These are phyloP conservation scores for Vararia minispora DNA, from an alignment of 768 basidiomycete species.

Conservation along the genomic window DNA sequence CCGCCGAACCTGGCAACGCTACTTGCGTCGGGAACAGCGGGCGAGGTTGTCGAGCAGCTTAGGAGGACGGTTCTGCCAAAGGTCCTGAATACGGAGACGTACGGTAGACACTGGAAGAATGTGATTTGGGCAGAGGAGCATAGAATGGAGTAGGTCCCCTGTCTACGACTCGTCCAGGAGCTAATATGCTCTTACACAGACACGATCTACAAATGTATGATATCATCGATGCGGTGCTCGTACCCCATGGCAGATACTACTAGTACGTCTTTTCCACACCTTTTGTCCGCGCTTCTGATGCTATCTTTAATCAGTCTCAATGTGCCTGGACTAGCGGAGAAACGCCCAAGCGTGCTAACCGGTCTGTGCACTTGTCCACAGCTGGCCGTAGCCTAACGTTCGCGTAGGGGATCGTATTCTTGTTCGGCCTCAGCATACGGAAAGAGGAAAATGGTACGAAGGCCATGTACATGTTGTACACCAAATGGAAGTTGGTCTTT, in stretches of 20 bases:
- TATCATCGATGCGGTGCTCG: slow-evolving; percentile 27
- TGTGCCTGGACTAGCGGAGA: slow-evolving; percentile 47
- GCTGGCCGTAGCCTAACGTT: slow-evolving; percentile 9
- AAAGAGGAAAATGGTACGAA: slow-evolving; percentile 21
- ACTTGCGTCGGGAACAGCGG: background rate
- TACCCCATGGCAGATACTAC: slow-evolving; percentile 28
- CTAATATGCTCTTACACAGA: slow-evolving; percentile 10
- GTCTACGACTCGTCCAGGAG: background rate
- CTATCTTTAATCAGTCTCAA: slow-evolving; percentile 24
- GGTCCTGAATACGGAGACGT: slow-evolving; percentile 25
- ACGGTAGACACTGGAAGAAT: slow-evolving; percentile 35
- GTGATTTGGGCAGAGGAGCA: slow-evolving; percentile 46
- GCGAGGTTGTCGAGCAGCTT: background rate
- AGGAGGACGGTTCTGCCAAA: slow-evolving; percentile 25
- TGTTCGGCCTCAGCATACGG: slow-evolving; percentile 13
- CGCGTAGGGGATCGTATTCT: slow-evolving; percentile 23
- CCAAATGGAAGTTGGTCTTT: slow-evolving; percentile 31
- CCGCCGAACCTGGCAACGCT: slow-evolving; percentile 1
- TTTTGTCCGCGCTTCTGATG: background rate
- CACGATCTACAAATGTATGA: slow-evolving; percentile 24
- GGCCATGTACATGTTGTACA: slow-evolving; percentile 39
- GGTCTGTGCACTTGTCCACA: slow-evolving; percentile 26
- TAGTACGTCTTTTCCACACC: slow-evolving; percentile 22
- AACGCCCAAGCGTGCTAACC: slow-evolving; percentile 45
- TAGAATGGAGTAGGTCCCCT: slow-evolving; percentile 16